Base-by-base conservation (phyloP, 2,329 filamentous ascomycete species). In the Domatiomyces catenatus region DNA sequence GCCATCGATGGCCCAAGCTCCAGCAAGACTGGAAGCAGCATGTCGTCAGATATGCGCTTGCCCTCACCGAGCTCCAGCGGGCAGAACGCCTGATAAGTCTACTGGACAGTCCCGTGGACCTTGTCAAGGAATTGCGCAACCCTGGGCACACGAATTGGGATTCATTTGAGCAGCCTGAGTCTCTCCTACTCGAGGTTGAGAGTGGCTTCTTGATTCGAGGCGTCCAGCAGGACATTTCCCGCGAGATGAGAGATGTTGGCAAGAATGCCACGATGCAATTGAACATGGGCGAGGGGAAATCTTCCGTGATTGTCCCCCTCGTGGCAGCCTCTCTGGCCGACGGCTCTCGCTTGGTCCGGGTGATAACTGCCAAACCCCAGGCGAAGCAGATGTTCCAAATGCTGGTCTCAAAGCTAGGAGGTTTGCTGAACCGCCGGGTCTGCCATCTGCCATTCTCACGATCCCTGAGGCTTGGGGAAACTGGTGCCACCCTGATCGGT, bases 281-380 rank as follows among this genome's bases (percentile, higher is more conserved):
- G 2, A 84, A 83, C 56, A 86, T 85, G 81, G 81, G 81, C 0
- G 75, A 83, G 58, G 81, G 81, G 0, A 85, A 85, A 54, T 79
- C 79, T 0, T 82, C 81, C 0, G 76, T 84, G 1, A 84, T 88
- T 48, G 71, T 82, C 0, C 82, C 81, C 0, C 79, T 83, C 26
- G 74, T 82, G 0, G 75, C 75, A 0, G 64, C 74, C 0, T 63
- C 67, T 0, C 61, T 83, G 0, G 75, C 76, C 0, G 67, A 84
- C 46, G 66, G 68, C 0, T 58, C 62, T 0, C 69, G 62, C 3
- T 63, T 84, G 0, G 73, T 76, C 0, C 67, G 79, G 2, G 70
- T 84, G 0, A 62, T 85, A 1, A 76, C 83, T 0, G 71, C 74
- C 0, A 83, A 80, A 53, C 71, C 81, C 0, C 73, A 83, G 42